Evolutionary conservation across 2,329 filamentous ascomycete species (phyloP), one percentile per base, ranked within the genome.

Genomic region (Phialophora expanda): DNA sequence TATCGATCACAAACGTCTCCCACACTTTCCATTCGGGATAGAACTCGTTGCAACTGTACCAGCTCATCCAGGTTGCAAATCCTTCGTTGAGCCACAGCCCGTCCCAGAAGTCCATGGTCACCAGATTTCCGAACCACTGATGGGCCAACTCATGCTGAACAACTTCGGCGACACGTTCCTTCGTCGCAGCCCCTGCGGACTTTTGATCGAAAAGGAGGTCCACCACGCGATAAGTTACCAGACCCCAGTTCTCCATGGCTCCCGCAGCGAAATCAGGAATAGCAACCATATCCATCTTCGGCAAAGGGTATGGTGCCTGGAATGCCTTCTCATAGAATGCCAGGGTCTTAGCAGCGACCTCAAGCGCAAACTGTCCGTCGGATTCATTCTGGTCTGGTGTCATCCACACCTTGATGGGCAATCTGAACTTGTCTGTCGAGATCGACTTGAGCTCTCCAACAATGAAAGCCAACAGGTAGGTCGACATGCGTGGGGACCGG

Each of bases 71-170:
- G 46, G 92, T 96, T 34, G 92, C 92, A 73, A 96, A 96, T 41
- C 92, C 92, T 78, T 96, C 92, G 78, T 98, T 98, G 61, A 98
- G 86, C 94, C 94, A 98, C 7, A 98, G 82, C 62, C 93, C 94
- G 78, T 97, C 93, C 94, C 94, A 98, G 85, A 96, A 97, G 78
- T 97, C 93, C 93, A 97, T 97, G 61, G 94, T 97, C 30, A 97
- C 94, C 61, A 97, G 82, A 81, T 98, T 97, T 69, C 94, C 94
- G 75, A 98, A 98, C 94, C 94, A 98, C 79, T 97, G 94, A 80
- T 98, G 94, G 48, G 94, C 94, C 76, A 98, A 84, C 78, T 98
- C 94, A 81, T 98, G 94, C 83, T 97, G 93, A 30, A 98, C 94
- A 48, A 95, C 92, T 78, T 97, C 94, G 60, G 94, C 94, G 62